Evolutionary conservation across 805 yeast genomes (phyloP).

Genomic region (Saturnispora quitensis): DNA sequence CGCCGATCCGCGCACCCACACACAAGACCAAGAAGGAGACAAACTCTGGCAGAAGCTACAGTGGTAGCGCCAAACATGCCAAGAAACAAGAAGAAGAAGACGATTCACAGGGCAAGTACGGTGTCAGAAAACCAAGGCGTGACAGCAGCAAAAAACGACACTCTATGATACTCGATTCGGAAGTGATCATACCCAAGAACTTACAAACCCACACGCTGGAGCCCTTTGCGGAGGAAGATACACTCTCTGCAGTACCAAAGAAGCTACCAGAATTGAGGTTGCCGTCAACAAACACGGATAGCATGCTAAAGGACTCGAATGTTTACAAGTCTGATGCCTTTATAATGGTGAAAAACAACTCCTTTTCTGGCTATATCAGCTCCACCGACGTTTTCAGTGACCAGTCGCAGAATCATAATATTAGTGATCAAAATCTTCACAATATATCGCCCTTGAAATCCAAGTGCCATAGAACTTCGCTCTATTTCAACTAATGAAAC

Average conservation of each 20-base stretch:
- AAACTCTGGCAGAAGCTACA: not conserved
- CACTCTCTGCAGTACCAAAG: not conserved
- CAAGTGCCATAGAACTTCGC: constrained; percentile 9
- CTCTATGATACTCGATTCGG: constrained; percentile 6
- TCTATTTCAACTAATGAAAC: constrained; percentile 1
- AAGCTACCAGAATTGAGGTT: not conserved
- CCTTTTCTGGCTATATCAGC: not conserved
- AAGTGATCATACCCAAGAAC: not conserved
- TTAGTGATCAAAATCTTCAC: not conserved
- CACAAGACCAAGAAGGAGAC: not conserved
- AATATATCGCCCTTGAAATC: not conserved
- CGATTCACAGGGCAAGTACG: not conserved
- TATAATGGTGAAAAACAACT: not conserved
- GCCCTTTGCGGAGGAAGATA: not conserved
- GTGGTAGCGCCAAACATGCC: not conserved
- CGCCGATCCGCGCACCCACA: not conserved
- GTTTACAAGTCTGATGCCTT: not conserved
- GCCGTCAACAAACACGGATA: not conserved
- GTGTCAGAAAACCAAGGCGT: not conserved
- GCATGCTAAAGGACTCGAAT: not conserved
- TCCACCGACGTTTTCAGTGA: not conserved
- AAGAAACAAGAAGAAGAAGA: not conserved
- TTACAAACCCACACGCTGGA: not conserved
- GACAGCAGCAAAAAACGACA: constrained; percentile 1
- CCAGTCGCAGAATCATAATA: not conserved